Evolutionary conservation across 2,329 filamentous ascomycete species (phyloP), one percentile per base, ranked within the genome.

Genomic region (Purpureocillium lavendulum): DNA sequence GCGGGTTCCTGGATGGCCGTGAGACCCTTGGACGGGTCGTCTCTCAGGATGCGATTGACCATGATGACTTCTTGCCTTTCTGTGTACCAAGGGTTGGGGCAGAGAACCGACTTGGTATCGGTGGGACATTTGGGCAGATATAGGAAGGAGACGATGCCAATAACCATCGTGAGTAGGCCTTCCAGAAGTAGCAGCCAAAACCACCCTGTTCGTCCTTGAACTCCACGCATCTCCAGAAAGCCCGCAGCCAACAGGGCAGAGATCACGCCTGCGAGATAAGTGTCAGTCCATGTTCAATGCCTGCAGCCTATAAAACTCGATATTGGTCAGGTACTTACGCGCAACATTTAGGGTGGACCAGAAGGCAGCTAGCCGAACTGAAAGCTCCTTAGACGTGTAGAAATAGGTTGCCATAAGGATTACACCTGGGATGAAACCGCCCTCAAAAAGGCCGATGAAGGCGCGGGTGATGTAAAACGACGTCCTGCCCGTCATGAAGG

Each of bases 381-480:
- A 79, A 1, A 87, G 62, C 53, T 87, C 83, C 38, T 67, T 69
- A 1, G 75, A 75, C 4, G 73, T 86, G 62, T 85, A 87, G 59
- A 82, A 87, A 57, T 87, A 87, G 2, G 75, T 79, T 1, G 83
- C 66, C 55, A 83, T 85, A 2, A 82, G 64, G 36, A 83, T 75
- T 10, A 71, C 73, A 46, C 70, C 73, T 2, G 74, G 74, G 38
- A 78, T 77, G 47, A 77, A 78, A 3, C 74, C 74, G 11, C 71
- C 70, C 48, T 77, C 71, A 36, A 66, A 72, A 2, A 71, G 51
- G 1, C 73, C 73, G 13, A 78, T 68, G 12, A 77, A 49, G 3
- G 73, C 64, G 1, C 74, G 64, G 0, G 71, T 73, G 4, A 66
- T 54, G 38, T 75, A 66, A 51, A 73, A 78, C 5, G 60, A 58